These are phyloP conservation scores for Baudoinia panamericana DNA, from an alignment of 495 filamentous ascomycete species.

Conservation along the genomic window DNA sequence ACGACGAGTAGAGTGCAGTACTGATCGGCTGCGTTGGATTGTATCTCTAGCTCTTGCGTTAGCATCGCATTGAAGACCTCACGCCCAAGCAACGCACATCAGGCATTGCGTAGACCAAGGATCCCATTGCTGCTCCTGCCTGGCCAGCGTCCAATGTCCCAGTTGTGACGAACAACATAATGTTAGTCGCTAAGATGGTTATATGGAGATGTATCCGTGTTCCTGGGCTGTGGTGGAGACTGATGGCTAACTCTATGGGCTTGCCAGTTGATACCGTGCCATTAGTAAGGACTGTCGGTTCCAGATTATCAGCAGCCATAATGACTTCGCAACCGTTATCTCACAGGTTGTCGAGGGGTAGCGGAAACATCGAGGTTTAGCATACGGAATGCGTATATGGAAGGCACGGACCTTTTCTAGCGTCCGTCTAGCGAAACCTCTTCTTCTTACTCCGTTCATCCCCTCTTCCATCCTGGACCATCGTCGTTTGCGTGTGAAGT, in stretches of 20 bases:
- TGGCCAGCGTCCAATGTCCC: slow-evolving; percentile 46
- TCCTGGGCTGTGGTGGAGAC: slow-evolving; percentile 60
- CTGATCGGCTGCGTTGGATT: slow-evolving; percentile 50
- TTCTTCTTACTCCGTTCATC: too few relatives aligned
- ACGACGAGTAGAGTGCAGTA: slow-evolving; percentile 62
- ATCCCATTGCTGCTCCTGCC: slow-evolving; percentile 47
- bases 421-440: too few relatives aligned
- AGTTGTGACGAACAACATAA: slow-evolving; percentile 66
- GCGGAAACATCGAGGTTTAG: too few relatives aligned
- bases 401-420: too few relatives aligned
- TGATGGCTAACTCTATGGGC: slow-evolving; percentile 57
- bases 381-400: too few relatives aligned
- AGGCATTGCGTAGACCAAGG: slow-evolving; percentile 86
- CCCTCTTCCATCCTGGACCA: too few relatives aligned
- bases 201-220: slow-evolving; percentile 71
- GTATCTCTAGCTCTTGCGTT: slow-evolving; percentile 33
- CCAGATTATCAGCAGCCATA: neutral
- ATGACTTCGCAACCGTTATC: too few relatives aligned
- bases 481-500: too few relatives aligned
- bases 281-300: slow-evolving; percentile 5
- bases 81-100: slow-evolving; percentile 44
- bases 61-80: neutral
- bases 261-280: slow-evolving; percentile 25
- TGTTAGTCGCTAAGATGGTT: slow-evolving; percentile 50
- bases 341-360: too few relatives aligned